Evolutionary conservation across 1,139 yeast species (phyloP), one percentile per base, ranked within the genome.

Genomic region (Sugiyamaella neomexicana): DNA sequence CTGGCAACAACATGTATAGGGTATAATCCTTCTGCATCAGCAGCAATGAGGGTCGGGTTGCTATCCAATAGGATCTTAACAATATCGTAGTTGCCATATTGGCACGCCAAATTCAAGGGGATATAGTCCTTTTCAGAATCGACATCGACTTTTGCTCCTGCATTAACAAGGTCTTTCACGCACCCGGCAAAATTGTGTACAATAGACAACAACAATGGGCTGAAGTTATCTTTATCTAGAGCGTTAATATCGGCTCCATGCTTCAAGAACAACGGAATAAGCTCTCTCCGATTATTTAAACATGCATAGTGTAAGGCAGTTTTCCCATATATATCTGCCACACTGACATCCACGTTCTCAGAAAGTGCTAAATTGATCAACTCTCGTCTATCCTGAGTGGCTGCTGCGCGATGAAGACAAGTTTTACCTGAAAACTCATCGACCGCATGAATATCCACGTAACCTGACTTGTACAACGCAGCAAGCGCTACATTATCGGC

Each of bases 1-100:
- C 95, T 80, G 0, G 97, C 90, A 16, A 85, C 91, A 23, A 91
- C 88, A 69, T 93, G 99, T 48, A 93, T 73, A 0, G 98, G 96
- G 54, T 83, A 80, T 49, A 90, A 76, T 0, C 99, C 98, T 72
- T 91, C 68, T 3, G 70, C 71, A 46, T 68, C 71, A 8, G 70
- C 84, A 58, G 69, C 58, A 56, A 73, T 72, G 13, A 68, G 54
- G 67, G 67, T 57, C 66, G 71, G 57, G 65, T 69, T 61, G 52
- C 71, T 66, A 29, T 71, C 71, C 39, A 83, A 72, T 20, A 90
- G 72, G 58, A 82, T 75, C 61, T 85, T 81, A 20, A 89, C 85
- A 2, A 89, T 86, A 55, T 81, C 81, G 60, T 78, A 80, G 61
- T 88, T 84, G 7, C 97, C 97, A 58, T 82, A 80, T 64, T 87